Conservation (phyloP, 2,329 filamentous ascomycete species). For the Metarhizium robertsii region DNA sequence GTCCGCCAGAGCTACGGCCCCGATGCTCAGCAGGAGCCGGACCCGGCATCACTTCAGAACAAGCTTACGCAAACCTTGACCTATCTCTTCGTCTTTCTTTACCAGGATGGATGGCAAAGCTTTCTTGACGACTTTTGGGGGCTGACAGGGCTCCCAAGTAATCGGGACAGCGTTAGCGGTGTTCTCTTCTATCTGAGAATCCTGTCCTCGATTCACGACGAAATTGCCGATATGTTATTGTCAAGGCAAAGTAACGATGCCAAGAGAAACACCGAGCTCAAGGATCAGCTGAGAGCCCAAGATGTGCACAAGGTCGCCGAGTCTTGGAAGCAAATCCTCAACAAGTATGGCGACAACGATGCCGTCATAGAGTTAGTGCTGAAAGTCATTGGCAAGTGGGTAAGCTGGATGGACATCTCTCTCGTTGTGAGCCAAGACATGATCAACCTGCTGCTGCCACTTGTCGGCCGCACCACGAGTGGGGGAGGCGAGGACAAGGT, state of each 20-base stretch:
- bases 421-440: slow-evolving; percentile 86
- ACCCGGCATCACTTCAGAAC: slow-evolving; percentile 77
- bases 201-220: slow-evolving; percentile 84
- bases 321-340: slow-evolving; percentile 87
- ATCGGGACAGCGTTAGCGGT: slow-evolving; percentile 61
- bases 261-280: slow-evolving; percentile 80
- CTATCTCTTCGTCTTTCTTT: slow-evolving; percentile 81
- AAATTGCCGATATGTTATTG: slow-evolving; percentile 89
- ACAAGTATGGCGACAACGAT: slow-evolving; percentile 65
- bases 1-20: slow-evolving; percentile 65
- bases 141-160: slow-evolving; percentile 57
- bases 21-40: slow-evolving; percentile 48
- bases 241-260: slow-evolving; percentile 68
- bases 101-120: slow-evolving; percentile 74
- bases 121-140: slow-evolving; percentile 87
- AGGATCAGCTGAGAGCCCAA: slow-evolving; percentile 77
- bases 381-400: slow-evolving; percentile 91
- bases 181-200: slow-evolving; percentile 84
- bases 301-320: slow-evolving; percentile 82
- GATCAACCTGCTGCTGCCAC: slow-evolving; percentile 73
- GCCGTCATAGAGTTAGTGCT: slow-evolving; percentile 77
- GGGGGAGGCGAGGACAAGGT: slow-evolving; percentile 63
- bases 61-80: slow-evolving; percentile 95
- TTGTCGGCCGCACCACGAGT: slow-evolving; percentile 66
- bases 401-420: slow-evolving; percentile 96